Evolutionary conservation across 768 basidiomycete species (phyloP), one percentile per base, ranked within the genome.

Genomic region (Solioccasus polychromus): DNA sequence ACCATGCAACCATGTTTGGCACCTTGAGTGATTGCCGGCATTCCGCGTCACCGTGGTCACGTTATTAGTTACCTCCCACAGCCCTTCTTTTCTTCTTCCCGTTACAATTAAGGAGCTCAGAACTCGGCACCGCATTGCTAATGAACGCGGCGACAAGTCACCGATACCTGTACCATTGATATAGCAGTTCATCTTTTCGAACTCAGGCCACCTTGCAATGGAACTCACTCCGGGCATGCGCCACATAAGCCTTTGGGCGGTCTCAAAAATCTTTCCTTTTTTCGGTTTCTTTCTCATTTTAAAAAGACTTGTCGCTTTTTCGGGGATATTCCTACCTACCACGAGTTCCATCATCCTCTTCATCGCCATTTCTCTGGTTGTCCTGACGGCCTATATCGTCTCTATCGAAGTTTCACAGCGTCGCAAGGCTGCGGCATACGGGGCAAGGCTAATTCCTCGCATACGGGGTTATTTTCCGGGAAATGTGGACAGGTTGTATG

Each of bases 401-500:
- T 38, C 40, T 22, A 25, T n/a, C 24, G 43, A 48, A 12, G 26
- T 44, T 2, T 50, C 22, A 23, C 57, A 59, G 8, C 39, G 26
- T 29, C 50, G 49, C 11, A 54, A 29, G 34, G 67, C 65, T 20
- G 46, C 50, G 15, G 45, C 51, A 3, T 34, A 45, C 11, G 61
- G 64, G 0, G 68, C 68, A 18, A 54, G 62, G 24, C 15, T 51
- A 24, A 39, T 66, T 14, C 70, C 71, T 19, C 52, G 48, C 2
- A 53, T 65, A 28, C 49, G 42, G 15, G 71, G 73, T 10, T 47
- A 50, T 30, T 48, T 55, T 45, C 60, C 63, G 4, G 72, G 68
- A 17, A 67, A 65, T 51, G 19, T 63, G 22, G 73, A 75, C 44
- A 29, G 63, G 11, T 30, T 74, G 11, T 15, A 51, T 3, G 17